Percentiles rank a stretch among this genome's conserved stretches.
These are phyloP conservation scores for Penicillium sp. DNA, from an alignment of 2,329 filamentous ascomycete genomes.

Conservation along the genomic window DNA sequence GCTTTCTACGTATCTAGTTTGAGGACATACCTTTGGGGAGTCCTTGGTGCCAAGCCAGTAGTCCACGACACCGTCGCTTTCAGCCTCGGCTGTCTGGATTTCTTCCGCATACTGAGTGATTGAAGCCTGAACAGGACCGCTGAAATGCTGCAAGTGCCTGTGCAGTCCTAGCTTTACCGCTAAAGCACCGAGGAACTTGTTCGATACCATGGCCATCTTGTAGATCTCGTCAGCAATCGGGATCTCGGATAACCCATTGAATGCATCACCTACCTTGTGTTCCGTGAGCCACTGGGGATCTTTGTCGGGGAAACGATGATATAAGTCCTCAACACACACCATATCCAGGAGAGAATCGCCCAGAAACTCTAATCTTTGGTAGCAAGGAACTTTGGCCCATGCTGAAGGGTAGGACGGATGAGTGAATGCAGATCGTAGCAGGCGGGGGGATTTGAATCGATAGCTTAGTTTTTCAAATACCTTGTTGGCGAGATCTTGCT, in stretches of 20 bases:
- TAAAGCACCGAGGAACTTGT: constrained; percentile 84
- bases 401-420: constrained; percentile 77
- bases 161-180: constrained; percentile 77
- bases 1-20: background rate
- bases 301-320: constrained; percentile 68
- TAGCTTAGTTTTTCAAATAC: constrained; percentile 62
- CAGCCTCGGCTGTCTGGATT: constrained; percentile 31
- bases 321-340: constrained; percentile 79
- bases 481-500: constrained; percentile 64
- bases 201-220: constrained; percentile 93
- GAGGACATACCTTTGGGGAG: constrained; percentile 41
- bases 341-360: constrained; percentile 87
- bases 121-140: constrained; percentile 39
- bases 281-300: constrained; percentile 97
- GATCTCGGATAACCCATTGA: background rate
- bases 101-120: constrained; percentile 51
- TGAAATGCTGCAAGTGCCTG: constrained; percentile 60
- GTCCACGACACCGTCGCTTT: constrained; percentile 36
- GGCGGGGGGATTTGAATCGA: constrained; percentile 68
- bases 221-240: constrained; percentile 10
- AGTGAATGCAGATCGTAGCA: constrained; percentile 80
- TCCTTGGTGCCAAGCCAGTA: constrained; percentile 45
- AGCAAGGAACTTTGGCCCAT: constrained; percentile 77
- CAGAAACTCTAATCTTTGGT: constrained; percentile 88
- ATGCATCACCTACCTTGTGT: constrained; percentile 64